These are phyloP conservation scores for Nitzschia sp. DNA, from an alignment of 108 stramenopile genomes.

Conservation along the genomic window DNA sequence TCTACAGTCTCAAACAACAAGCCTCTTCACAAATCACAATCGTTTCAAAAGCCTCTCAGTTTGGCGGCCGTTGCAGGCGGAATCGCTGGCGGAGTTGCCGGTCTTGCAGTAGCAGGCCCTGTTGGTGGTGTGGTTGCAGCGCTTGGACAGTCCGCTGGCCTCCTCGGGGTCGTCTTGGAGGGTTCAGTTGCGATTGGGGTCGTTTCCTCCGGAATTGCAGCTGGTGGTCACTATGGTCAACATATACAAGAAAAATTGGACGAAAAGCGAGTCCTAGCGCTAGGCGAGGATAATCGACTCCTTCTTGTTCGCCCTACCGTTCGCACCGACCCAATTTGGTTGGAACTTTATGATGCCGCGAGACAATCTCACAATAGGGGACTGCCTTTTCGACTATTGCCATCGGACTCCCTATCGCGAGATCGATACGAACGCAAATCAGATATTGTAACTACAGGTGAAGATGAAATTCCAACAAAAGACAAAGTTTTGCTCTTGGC, in stretches of 20 bases:
- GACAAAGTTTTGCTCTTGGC: slow-evolving; percentile 82
- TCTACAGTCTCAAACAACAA: slow-evolving; percentile 13
- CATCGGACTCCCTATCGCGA: slow-evolving; percentile 35
- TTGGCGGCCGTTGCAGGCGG: slow-evolving; percentile 52
- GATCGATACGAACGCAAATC: slow-evolving; percentile 63
- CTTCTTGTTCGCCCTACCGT: slow-evolving; percentile 74
- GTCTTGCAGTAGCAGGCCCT: slow-evolving; percentile 59
- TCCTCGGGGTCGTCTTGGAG: slow-evolving; percentile 30
- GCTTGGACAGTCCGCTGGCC: slow-evolving; percentile 25
- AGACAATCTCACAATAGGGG: slow-evolving; percentile 23
- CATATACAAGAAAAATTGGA: slow-evolving; percentile 48
- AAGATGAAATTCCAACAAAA: slow-evolving; percentile 63
- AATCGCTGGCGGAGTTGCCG: slow-evolving; percentile 62
- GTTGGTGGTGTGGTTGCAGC: slow-evolving; percentile 41
- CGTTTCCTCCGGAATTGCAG: slow-evolving; percentile 64
- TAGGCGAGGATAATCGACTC: slow-evolving; percentile 52
- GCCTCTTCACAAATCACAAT: background rate
- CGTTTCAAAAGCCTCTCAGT: slow-evolving; percentile 29
- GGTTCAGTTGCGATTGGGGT: slow-evolving; percentile 61
- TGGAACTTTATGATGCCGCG: slow-evolving; percentile 49
- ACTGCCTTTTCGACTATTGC: slow-evolving; percentile 17
- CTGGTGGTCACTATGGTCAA: slow-evolving; percentile 49
- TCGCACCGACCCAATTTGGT: slow-evolving; percentile 73
- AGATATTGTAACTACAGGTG: slow-evolving; percentile 73
- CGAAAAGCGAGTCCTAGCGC: slow-evolving; percentile 52